Conservation (phyloP, 257 asterid species). For the Perilla frutescens region DNA sequence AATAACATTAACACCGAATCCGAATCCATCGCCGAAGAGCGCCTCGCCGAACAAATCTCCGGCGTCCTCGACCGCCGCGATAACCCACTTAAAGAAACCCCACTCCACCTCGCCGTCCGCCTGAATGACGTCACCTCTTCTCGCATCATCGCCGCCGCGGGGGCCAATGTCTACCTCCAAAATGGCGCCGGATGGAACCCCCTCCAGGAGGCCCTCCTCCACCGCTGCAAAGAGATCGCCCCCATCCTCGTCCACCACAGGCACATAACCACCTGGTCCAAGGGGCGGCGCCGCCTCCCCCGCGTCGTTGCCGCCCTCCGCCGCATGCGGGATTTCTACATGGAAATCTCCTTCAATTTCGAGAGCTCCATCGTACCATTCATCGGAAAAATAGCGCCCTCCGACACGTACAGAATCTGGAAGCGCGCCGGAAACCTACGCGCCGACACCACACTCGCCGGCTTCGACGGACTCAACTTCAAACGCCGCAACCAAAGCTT, state of each 20-base stretch:
- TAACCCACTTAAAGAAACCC: slow-evolving; percentile 69
- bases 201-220: slow-evolving; percentile 83
- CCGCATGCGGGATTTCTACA: slow-evolving; percentile 94
- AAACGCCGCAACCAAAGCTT: slow-evolving; percentile 90
- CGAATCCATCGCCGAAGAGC: slow-evolving; percentile 65
- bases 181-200: slow-evolving; percentile 89
- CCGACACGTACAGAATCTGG: slow-evolving; percentile 94
- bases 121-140: slow-evolving; percentile 70
- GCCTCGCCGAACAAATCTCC: slow-evolving; percentile 59
- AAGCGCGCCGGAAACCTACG: slow-evolving; percentile 89
- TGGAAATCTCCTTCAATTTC: slow-evolving; percentile 91
- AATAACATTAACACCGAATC: slow-evolving; percentile 54
- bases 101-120: slow-evolving; percentile 88
- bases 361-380: slow-evolving; percentile 94
- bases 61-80: slow-evolving; percentile 78
- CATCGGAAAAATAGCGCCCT: slow-evolving; percentile 83
- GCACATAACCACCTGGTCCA: slow-evolving; percentile 72
- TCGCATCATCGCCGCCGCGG: slow-evolving; percentile 65
- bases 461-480: slow-evolving; percentile 84
- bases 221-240: slow-evolving; percentile 63
- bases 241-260: slow-evolving; percentile 65
- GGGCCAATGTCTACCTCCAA: slow-evolving; percentile 80
- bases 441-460: slow-evolving; percentile 86
- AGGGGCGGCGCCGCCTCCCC: slow-evolving; percentile 93
- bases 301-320: slow-evolving; percentile 76